A percentile compares a stretch with the other conserved stretches of the same genome.
phyloP scores from a whole-genome alignment of 306 rosid species.

The Corylus heterophylla region DNA sequence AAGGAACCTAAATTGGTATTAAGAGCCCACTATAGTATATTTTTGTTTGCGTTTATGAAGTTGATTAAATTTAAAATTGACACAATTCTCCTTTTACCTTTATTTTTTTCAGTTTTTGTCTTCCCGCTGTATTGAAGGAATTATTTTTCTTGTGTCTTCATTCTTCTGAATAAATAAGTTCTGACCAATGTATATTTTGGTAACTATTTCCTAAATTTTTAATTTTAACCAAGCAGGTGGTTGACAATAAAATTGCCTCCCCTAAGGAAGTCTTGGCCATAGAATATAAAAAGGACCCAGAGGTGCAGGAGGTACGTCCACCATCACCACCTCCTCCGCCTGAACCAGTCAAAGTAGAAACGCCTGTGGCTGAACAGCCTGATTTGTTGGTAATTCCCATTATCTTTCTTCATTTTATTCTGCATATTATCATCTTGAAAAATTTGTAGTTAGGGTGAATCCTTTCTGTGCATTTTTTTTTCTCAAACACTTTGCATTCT shows the following conservation, averaged over 20 bases:
- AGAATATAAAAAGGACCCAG: conserved; percentile 68
- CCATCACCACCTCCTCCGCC: conserved; percentile 53
- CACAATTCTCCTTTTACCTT: not conserved
- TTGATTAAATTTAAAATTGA: not conserved
- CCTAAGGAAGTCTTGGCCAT: conserved; percentile 89
- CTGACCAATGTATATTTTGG: conserved; percentile 4
- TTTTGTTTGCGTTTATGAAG: not conserved
- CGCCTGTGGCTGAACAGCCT: conserved; percentile 69
- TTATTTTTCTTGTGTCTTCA: not conserved
- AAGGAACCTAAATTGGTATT: not conserved
- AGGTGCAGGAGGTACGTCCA: conserved; percentile 50
- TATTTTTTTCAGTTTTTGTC: not conserved
- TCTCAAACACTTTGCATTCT: not conserved
- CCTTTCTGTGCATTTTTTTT: not conserved
- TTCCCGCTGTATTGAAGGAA: not conserved
- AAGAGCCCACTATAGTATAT: not conserved
- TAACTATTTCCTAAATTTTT: conserved; percentile 19
- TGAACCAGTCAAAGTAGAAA: conserved; percentile 84
- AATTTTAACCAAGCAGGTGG: conserved; percentile 44
- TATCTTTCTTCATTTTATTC: conserved; percentile 11
- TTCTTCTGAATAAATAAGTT: conserved; percentile 18
- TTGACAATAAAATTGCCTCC: conserved; percentile 56
- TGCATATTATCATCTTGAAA: conserved; percentile 3
- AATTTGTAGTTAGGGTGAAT: not conserved
- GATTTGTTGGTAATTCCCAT: conserved; percentile 75